These are phyloP conservation scores for Eucalyptus globulus DNA, from an alignment of 345 rosid species.

Conservation along the genomic window DNA sequence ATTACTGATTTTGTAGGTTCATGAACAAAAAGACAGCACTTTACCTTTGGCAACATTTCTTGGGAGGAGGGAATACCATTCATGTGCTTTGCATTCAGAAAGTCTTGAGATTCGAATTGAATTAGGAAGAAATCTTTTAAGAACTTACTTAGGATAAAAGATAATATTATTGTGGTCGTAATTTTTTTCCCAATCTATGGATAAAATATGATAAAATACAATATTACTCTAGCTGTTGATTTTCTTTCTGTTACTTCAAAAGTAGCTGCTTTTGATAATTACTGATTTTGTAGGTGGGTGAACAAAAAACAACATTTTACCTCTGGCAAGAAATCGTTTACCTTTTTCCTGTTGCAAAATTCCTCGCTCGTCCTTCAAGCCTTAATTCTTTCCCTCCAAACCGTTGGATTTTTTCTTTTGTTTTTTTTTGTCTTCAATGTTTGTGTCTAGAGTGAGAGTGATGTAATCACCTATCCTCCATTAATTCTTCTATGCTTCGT, in stretches of 20 bases:
- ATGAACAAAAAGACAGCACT: accelerated
- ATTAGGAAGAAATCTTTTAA: accelerated
- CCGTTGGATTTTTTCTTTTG: too few relatives aligned
- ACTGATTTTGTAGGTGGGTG: too few relatives aligned
- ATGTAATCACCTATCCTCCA: neutral
- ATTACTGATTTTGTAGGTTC: too few relatives aligned
- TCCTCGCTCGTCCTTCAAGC: neutral
- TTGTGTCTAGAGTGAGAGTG: neutral
- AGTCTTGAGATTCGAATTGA: accelerated
- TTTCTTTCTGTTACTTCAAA: too few relatives aligned
- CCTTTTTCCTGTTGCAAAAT: neutral
- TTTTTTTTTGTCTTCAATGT: too few relatives aligned
- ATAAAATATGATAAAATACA: too few relatives aligned
- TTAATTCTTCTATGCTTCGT: neutral
- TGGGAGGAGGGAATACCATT: accelerated
- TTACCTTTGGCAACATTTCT: too few relatives aligned
- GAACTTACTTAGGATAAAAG: too few relatives aligned
- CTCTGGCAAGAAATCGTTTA: neutral
- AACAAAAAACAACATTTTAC: too few relatives aligned
- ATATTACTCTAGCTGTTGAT: accelerated
- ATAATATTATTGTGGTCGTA: accelerated
- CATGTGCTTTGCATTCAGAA: accelerated
- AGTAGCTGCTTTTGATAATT: too few relatives aligned
- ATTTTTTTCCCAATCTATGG: too few relatives aligned
- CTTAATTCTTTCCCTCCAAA: neutral